Percentiles rank a stretch among this genome's conserved stretches.
phyloP scores from a whole-genome alignment of 2,329 filamentous ascomycete species.

The Neopestalotiopsis clavispora region DNA sequence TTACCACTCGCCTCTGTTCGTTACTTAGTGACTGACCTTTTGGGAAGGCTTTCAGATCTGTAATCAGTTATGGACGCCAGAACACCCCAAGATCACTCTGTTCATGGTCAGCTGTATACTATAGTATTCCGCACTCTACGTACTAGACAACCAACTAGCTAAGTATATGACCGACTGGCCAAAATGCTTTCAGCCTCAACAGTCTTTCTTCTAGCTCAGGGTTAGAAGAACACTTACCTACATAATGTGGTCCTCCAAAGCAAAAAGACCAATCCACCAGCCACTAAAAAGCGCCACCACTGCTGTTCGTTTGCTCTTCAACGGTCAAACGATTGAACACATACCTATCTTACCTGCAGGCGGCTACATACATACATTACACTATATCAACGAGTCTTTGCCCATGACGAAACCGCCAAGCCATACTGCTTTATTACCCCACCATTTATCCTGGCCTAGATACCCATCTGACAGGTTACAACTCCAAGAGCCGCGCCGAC shows the following conservation, averaged over 20 bases:
- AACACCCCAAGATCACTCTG: too few species aligned
- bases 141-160: too few species aligned
- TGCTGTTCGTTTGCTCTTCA: not conserved
- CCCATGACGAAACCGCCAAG: slow-evolving; percentile 12
- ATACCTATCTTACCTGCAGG: not conserved
- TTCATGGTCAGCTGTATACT: too few species aligned
- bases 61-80: not conserved
- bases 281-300: not conserved
- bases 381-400: not conserved
- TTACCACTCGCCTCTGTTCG: not conserved
- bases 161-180: not conserved
- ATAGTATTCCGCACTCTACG: too few species aligned
- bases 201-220: not conserved
- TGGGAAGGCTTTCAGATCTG: not conserved
- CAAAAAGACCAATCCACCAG: not conserved
- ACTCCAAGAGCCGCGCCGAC: not conserved
- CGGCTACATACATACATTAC: not conserved
- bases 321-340: not conserved
- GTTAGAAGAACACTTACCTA: not conserved
- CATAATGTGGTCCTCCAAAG: not conserved
- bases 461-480: not conserved
- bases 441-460: not conserved
- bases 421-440: not conserved
- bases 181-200: slow-evolving; percentile 8
- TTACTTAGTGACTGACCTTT: too few species aligned